A percentile compares a stretch with the other conserved stretches of the same genome.
phyloP scores from a whole-genome alignment of 768 basidiomycete genomes.

The Dioszegia crocea region DNA sequence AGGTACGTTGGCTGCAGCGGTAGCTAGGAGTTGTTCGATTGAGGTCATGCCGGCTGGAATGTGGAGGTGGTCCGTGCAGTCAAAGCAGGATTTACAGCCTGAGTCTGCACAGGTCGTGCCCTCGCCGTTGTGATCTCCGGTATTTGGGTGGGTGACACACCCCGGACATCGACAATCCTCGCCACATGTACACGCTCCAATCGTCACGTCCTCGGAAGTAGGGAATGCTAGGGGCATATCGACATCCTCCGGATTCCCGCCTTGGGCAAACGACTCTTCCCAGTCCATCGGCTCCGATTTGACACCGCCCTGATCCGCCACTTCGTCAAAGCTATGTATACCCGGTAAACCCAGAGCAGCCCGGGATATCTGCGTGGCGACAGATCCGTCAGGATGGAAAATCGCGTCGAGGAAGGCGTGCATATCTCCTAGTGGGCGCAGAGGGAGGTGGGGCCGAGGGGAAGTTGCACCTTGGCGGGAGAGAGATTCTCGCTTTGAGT shows the following conservation, averaged over 20 bases:
- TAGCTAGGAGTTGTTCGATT: slow-evolving; percentile 38
- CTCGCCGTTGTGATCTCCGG: not conserved
- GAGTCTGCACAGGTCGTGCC: not conserved
- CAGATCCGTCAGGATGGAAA: slow-evolving; percentile 29
- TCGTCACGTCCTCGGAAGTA: slow-evolving; percentile 34
- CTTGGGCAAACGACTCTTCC: not conserved
- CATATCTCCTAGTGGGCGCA: slow-evolving; percentile 34
- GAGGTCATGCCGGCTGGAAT: slow-evolving; percentile 41
- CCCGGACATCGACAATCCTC: slow-evolving; percentile 48
- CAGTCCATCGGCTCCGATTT: slow-evolving; percentile 31
- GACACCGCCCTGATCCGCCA: slow-evolving; percentile 24
- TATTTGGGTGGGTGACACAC: slow-evolving; percentile 42
- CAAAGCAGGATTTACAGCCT: slow-evolving; percentile 32
- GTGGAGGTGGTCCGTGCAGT: slow-evolving; percentile 36
- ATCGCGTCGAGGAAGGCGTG: slow-evolving; percentile 34
- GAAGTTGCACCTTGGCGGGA: not conserved
- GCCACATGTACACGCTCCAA: slow-evolving; percentile 49
- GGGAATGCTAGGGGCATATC: slow-evolving; percentile 35
- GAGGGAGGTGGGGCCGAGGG: slow-evolving; percentile 16
- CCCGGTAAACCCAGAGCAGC: slow-evolving; percentile 38
- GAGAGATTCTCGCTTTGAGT: slow-evolving; percentile 14
- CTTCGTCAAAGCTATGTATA: slow-evolving; percentile 34
- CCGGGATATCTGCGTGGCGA: slow-evolving; percentile 28
- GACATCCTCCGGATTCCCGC: slow-evolving; percentile 11
- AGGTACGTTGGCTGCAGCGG: slow-evolving; percentile 41